Base-by-base conservation (phyloP, 495 filamentous ascomycete genomes). In the Glonium stellatum region DNA sequence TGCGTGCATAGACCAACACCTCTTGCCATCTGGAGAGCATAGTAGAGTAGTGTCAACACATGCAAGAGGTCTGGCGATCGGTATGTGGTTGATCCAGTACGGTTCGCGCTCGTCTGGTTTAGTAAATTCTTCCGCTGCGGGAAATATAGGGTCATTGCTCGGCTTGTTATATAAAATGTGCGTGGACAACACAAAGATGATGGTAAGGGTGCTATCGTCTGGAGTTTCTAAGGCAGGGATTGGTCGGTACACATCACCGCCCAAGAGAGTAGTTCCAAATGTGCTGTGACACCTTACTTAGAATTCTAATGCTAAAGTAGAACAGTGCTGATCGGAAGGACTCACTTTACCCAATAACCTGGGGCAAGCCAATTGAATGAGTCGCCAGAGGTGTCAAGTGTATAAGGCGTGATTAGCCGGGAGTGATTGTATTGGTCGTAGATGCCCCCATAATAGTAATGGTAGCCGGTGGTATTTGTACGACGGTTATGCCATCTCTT, bases 141-240 rank as follows among this genome's bases (percentile, higher is more conserved):
- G 53, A 48, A 70, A 70, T 15, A 70, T 63, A 15, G 62, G 62
- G 52, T 70, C 67, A 19, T 53, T 44, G 48, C 58, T 68, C n/a
- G 39, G 54, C 35, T 66, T 34, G 8, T 15, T 25, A 54, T 68
- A 62, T 18, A 59, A 58, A n/a, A 70, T 70, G 21, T 62, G 62
- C 19, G 31, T 36, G 1, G 66, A 54, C 10, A 59, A 60, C 1
- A 68, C 48, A 41, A 70, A 70, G 0, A 70, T 39, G n/a, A 70
- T 68, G n/a, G 67, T 68, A 15, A 63, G 27, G 12, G 62, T 68
- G 27, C 35, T 63, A 22, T 53, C 25, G 5, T 19, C 5, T 15
- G 65, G 65, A 11, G 19, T 39, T 22, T 23, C 44, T 6, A 68
- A 59, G 19, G 48, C 58, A 12, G 64, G 47, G 22, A 68, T 56